Percentiles rank a stretch among this genome's conserved stretches.
These are phyloP conservation scores for Colletotrichum karsti DNA, from an alignment of 2,329 filamentous ascomycete species.

Conservation along the genomic window DNA sequence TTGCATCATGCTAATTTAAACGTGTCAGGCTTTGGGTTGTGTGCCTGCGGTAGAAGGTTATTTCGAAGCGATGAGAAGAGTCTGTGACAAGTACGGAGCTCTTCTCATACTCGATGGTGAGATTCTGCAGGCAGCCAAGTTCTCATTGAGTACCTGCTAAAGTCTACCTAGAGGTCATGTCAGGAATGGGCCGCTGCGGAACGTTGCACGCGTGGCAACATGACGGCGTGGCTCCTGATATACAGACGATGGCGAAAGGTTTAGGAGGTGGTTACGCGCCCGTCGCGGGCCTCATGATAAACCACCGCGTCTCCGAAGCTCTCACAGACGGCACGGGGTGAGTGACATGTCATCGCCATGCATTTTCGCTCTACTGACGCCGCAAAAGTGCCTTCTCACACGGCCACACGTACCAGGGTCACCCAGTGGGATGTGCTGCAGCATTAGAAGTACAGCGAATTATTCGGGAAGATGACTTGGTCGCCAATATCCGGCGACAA, in stretches of 20 bases:
- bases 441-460: conserved; percentile 70
- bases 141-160: not conserved
- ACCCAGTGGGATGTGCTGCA: conserved; percentile 66
- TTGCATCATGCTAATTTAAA: not conserved
- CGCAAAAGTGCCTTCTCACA: conserved; percentile 47
- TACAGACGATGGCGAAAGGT: conserved; percentile 67
- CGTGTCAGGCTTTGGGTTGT: conserved; percentile 69
- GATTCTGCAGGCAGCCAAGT: not conserved
- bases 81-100: conserved; percentile 77
- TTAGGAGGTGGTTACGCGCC: conserved; percentile 64
- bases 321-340: conserved; percentile 54
- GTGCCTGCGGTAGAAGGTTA: conserved; percentile 66
- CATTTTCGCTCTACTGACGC: not conserved
- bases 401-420: conserved; percentile 70
- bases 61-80: conserved; percentile 69
- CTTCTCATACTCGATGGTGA: conserved; percentile 74
- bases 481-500: conserved; percentile 65
- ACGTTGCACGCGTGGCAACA: conserved; percentile 22
- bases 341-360: conserved; percentile 31
- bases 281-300: conserved; percentile 63
- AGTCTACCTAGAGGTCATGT: conserved; percentile 39
- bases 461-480: conserved; percentile 62
- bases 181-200: conserved; percentile 20
- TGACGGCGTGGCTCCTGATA: conserved; percentile 54
- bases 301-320: conserved; percentile 55